Evolutionary conservation across 208 protist species (phyloP).

Genomic region (Trypanosoma theileri): DNA sequence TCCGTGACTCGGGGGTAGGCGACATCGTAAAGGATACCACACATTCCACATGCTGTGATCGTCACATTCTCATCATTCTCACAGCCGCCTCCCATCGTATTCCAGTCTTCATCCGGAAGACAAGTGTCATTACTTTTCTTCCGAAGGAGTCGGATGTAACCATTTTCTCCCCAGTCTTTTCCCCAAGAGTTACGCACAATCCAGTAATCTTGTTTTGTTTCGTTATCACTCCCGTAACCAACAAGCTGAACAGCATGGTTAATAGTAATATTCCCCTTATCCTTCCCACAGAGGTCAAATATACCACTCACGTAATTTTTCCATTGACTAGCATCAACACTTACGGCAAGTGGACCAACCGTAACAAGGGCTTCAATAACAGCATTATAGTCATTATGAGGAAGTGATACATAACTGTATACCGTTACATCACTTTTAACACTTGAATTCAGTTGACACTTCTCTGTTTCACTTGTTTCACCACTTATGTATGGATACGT

Average conservation of each 20-base stretch:
- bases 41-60: conserved; percentile 66
- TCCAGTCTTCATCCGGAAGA: conserved; percentile 37
- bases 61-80: conserved; percentile 58
- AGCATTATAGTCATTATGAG: conserved; percentile 55
- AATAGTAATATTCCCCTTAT: conserved; percentile 52
- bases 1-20: conserved; percentile 50
- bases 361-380: conserved; percentile 60
- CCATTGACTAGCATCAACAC: conserved; percentile 75
- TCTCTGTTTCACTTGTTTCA: conserved; percentile 30
- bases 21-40: conserved; percentile 76
- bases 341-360: conserved; percentile 75
- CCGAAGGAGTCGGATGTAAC: conserved; percentile 80
- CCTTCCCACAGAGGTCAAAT: conserved; percentile 63
- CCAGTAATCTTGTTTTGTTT: conserved; percentile 72
- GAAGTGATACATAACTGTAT: conserved; percentile 60
- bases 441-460: conserved; percentile 22
- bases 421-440: conserved; percentile 38
- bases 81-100: conserved; percentile 61
- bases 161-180: conserved; percentile 68
- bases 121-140: conserved; percentile 35
- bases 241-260: conserved; percentile 89
- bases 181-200: conserved; percentile 91
- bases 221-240: conserved; percentile 73
- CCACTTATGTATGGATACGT: conserved; percentile 81
- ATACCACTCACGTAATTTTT: conserved; percentile 69